Evolutionary conservation across 2,329 filamentous ascomycete genomes (phyloP).

Genomic region (Blastomyces gilchristii): DNA sequence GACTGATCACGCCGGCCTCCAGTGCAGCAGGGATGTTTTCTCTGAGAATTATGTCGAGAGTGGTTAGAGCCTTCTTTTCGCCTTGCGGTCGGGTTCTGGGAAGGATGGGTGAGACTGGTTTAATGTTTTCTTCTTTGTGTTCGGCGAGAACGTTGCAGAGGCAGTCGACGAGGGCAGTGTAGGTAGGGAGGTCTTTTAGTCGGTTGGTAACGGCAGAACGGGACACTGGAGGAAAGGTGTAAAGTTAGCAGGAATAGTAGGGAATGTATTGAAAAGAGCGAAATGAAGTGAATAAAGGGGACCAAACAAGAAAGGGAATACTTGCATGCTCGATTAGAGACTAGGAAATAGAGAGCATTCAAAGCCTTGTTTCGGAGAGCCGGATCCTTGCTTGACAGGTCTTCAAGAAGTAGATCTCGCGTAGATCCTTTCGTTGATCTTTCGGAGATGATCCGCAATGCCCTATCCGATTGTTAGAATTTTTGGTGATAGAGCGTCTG

Average conservation of each 20-base stretch:
- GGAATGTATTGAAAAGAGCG: not conserved
- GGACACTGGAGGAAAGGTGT: conserved; percentile 21
- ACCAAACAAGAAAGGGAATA: not conserved
- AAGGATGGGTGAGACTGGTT: conserved; percentile 29
- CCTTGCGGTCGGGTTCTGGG: conserved; percentile 33
- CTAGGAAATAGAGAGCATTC: conserved; percentile 35
- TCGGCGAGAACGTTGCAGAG: conserved; percentile 34
- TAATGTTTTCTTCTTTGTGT: conserved; percentile 27
- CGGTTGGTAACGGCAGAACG: conserved; percentile 27
- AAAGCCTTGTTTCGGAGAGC: conserved; percentile 32
- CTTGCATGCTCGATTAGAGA: conserved; percentile 32
- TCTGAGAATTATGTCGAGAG: conserved; percentile 54
- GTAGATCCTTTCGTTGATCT: conserved; percentile 34
- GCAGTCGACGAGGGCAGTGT: conserved; percentile 32
- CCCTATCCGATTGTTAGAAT: conserved; percentile 19
- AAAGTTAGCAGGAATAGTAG: not conserved
- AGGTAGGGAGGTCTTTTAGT: conserved; percentile 29
- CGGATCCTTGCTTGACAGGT: conserved; percentile 32
- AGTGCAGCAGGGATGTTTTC: conserved; percentile 49
- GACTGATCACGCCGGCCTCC: conserved; percentile 55
- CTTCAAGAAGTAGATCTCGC: conserved; percentile 32
- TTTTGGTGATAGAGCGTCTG: conserved; percentile 41
- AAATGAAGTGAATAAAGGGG: not conserved
- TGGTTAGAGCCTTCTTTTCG: conserved; percentile 35
- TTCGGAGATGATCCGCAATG: conserved; percentile 39